Base-by-base conservation (phyloP, 441 rosid genomes). In the Macaranga tanarius region DNA sequence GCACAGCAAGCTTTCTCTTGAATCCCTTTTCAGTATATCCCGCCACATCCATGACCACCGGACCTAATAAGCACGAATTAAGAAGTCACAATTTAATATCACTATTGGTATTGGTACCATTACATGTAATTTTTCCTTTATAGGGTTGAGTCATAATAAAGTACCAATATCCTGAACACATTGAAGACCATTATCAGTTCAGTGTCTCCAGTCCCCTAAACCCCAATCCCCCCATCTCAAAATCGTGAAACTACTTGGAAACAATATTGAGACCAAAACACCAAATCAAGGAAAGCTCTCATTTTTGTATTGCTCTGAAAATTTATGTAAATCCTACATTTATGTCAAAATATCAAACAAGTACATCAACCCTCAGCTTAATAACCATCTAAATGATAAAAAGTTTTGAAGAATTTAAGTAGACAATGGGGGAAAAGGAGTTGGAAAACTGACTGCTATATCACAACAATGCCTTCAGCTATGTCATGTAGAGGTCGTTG, bases 1-100 rank as follows among this genome's bases (percentile, higher is more conserved):
- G 96, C 74, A 95, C 96, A 0, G 98, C 97, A 31, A 95, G 96
- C 81, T 95, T 93, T 82, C 98, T 90, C 89, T 89, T 91, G 77
- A 93, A 92, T 54, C 98, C 98, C 72, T 81, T 90, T 56, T 92
- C 96, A 52, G 96, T 86, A 81, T 90, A 91, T 59, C 97, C 95
- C 57, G 93, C 75, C 89, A 87, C 75, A 48, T 90, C 86, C 97
- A 91, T 88, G 68, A 91, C 97, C 73, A 95, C 93, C 7, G 98
- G 98, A 67, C 99, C 97, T 92, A 87, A 81, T 74, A 65, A 58
- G 55, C 60, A 79, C 20, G 60, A 1, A n/a, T n/a, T n/a, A n/a
- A 78, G 9, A 69, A 44, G 45, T 77, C 57, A 64, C 50, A 72
- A 50, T 34, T 55, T 69, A 52, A 70, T 64, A 57, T 50, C 58